These are phyloP conservation scores for Phylloporus sp. DNA, from an alignment of 768 basidiomycete species.

Conservation along the genomic window DNA sequence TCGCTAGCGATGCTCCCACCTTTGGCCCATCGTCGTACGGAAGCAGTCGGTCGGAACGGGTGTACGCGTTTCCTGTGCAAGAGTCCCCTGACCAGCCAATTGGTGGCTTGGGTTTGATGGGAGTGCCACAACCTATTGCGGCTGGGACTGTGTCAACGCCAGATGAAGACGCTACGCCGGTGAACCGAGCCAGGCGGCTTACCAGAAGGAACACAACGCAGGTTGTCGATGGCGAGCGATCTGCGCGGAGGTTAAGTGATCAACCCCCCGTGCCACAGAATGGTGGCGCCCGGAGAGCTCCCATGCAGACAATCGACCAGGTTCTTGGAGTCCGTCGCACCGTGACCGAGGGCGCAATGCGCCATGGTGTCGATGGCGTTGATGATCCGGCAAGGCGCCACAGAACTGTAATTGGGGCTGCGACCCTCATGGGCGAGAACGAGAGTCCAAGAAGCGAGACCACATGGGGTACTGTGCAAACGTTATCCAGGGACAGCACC, in stretches of 20 bases:
- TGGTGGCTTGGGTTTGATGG: constrained; percentile 25
- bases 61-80: constrained; percentile 22
- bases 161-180: constrained; percentile 27
- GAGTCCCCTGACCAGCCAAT: constrained; percentile 27
- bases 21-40: constrained; percentile 20
- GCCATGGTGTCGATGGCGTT: constrained; percentile 5
- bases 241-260: constrained; percentile 13
- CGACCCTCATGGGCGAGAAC: constrained; percentile 13
- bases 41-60: constrained; percentile 17
- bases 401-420: constrained; percentile 7
- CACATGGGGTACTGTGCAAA: constrained; percentile 34
- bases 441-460: constrained; percentile 33
- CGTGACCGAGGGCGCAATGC: constrained; percentile 12
- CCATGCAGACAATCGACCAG: constrained; percentile 13
- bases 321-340: constrained; percentile 19
- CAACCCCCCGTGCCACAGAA: constrained; percentile 8
- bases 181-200: constrained; percentile 18
- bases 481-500: constrained; percentile 18
- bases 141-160: constrained; percentile 26
- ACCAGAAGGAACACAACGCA: constrained; percentile 25
- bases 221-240: constrained; percentile 17
- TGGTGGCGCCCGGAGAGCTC: constrained; percentile 17
- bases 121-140: constrained; percentile 19
- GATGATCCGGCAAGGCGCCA: constrained; percentile 5
- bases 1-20: constrained; percentile 13